Conservation (phyloP, 306 rosid genomes). For the Fagus sylvatica region DNA sequence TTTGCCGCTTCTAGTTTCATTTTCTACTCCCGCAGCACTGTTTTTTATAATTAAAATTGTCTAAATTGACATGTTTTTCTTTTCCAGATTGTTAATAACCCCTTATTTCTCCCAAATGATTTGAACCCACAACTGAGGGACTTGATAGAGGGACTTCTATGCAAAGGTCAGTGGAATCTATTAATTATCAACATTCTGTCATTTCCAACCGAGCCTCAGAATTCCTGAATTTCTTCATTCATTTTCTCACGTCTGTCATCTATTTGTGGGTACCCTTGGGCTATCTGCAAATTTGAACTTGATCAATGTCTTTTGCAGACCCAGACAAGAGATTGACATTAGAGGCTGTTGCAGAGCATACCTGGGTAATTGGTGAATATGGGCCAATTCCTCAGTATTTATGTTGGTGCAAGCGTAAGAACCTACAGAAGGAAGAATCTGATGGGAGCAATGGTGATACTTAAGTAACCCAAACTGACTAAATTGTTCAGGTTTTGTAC, state of each 20-base stretch:
- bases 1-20: background rate
- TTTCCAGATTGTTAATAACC: constrained; percentile 83
- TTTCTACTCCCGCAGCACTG: background rate
- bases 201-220: background rate
- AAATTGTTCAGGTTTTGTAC: constrained; percentile 41
- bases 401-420: constrained; percentile 85
- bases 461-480: constrained; percentile 36
- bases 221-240: background rate
- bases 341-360: constrained; percentile 57
- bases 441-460: constrained; percentile 33
- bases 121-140: constrained; percentile 66
- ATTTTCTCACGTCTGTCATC: background rate
- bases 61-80: background rate
- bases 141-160: constrained; percentile 81
- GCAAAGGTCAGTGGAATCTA: constrained; percentile 57
- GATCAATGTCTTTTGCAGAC: constrained; percentile 43
- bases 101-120: constrained; percentile 64
- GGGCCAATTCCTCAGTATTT: constrained; percentile 65
- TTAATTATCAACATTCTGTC: constrained; percentile 4
- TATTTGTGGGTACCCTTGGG: background rate
- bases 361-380: constrained; percentile 75
- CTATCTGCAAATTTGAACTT: background rate
- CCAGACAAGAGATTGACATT: constrained; percentile 73
- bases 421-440: constrained; percentile 38
- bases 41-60: constrained; percentile 5